phyloP scores from a whole-genome alignment of 768 basidiomycete species.

The Strobilomyces echinocephalus region DNA sequence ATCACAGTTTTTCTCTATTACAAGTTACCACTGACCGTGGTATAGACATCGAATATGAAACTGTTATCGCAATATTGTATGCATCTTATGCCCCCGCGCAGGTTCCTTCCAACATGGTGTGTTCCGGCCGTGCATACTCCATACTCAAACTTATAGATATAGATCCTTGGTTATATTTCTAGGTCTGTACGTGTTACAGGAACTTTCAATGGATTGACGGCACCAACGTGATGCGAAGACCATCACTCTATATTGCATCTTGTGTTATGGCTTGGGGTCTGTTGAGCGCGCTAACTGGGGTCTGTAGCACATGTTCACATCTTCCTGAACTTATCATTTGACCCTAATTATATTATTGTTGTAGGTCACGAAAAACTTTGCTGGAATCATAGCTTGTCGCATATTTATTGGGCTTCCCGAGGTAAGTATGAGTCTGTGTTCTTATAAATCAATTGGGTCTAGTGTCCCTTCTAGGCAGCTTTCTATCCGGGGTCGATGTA shows the following conservation, averaged over 20 bases:
- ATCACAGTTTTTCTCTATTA: not conserved
- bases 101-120: constrained; percentile 65
- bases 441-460: too few species aligned
- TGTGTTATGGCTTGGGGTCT: constrained; percentile 63
- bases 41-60: constrained; percentile 49
- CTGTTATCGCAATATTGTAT: constrained; percentile 49
- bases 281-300: constrained; percentile 59
- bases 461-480: too few species aligned
- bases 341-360: not conserved
- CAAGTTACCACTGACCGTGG: not conserved
- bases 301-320: constrained; percentile 18
- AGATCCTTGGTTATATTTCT: constrained; percentile 54
- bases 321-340: not conserved
- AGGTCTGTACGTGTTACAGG: constrained; percentile 32
- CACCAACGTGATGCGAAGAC: constrained; percentile 33
- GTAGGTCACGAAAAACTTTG: constrained; percentile 51
- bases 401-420: constrained; percentile 64
- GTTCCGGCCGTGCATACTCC: not conserved
- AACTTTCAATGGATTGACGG: not conserved
- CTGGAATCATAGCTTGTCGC: constrained; percentile 52
- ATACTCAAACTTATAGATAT: not conserved
- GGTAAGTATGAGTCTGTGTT: constrained; percentile 18
- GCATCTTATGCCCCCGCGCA: constrained; percentile 61
- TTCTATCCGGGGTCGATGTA: constrained; percentile 53
- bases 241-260: constrained; percentile 55